Base-by-base conservation (phyloP, 352 stramenopile genomes). In the Pythium guiyangense region DNA sequence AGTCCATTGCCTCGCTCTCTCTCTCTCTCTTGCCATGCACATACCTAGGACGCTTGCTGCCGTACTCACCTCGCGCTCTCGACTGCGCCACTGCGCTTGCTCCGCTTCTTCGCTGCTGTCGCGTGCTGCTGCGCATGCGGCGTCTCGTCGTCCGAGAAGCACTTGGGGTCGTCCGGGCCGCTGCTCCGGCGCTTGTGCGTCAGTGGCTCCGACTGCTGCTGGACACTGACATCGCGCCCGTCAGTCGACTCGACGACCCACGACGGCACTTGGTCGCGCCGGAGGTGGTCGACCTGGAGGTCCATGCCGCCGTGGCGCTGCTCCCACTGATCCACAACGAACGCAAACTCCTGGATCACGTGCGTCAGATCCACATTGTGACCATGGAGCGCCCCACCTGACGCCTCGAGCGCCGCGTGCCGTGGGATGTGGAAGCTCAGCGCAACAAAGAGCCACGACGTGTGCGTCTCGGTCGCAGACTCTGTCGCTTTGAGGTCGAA, bases 361-460 rank as follows among this genome's bases (percentile, higher is more conserved):
- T 62, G 58, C 12, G 82, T 92, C 35, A 94, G 62, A 51, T 92
- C 82, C 44, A 94, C 68, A 43, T 83, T 67, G 50, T 75, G 37
- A 43, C 39, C 12, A 17, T 44, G 66, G 20, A 55, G 66, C 14
- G 37, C 12, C 22, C 47, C 18, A 31, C 26, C 26, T 6, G 57
- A 43, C 22, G 45, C 26, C 26, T 50, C 49, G 39, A 43, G 46
- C 56, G 18, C 18, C 39, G 11, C 40, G 15, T 31, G 31, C 44
- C 77, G 72, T 10, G 77, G 71, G 12, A 75, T 59, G 45, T 81
- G 69, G 58, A 94, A 91, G 31, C 66, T 81, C 37, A 94, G 51
- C 12, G 70, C 82, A 45, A 94, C 79, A 58, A 92, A 94, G 44
- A 89, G 67, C 79, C 85, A 92, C 31, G 79, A 88, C 1, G 69